Base-by-base conservation (phyloP, 2,329 filamentous ascomycete genomes). In the Epichloe gansuensis region DNA sequence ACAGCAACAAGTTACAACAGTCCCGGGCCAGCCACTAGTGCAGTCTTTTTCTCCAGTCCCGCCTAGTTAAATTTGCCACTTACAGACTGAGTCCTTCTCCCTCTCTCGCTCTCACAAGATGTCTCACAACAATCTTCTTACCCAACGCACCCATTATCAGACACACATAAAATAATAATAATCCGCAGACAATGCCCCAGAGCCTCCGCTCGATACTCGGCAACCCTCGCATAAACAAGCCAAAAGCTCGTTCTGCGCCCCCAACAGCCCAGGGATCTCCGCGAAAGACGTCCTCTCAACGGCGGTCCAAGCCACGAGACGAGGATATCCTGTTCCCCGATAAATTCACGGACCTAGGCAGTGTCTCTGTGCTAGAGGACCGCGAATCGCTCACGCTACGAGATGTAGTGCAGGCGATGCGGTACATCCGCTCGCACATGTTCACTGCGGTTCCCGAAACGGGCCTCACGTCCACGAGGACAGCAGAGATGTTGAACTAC, bases 401-500 rank as follows among this genome's bases (percentile, higher is more conserved):
- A 49, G 80, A 85, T 63, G 76, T 83, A 1, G 73, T 80, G 0
- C 83, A 86, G 62, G 81, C 82, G 23, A 80, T 88, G 62, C 71
- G 75, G 50, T 78, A 83, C 65, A 77, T 84, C 48, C 77, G 76
- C 39, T 67, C 63, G 21, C 72, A 69, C 60, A 86, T 85, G 77
- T 89, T 88, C 69, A 76, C 74, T 41, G 69, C 76, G 1, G 70
- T 88, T 11, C 85, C 85, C 3, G 72, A 75, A 21, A 71, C 75
- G 0, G 83, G 84, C 23, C 81, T 89, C 75, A 78, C 74, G 58
- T 83, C 81, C 5, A 77, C 76, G 21, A 73, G 82, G 11, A 80
- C 82, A 13, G 73, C 83, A 2, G 78, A 85, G 60, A 69, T 86
- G 15, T 71, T 88, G 50, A 80, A 82, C 56, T 82, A 78, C 62